Evolutionary conservation across 441 rosid species (phyloP), one percentile per base, ranked within the genome.

Genomic region (Hura crepitans): DNA sequence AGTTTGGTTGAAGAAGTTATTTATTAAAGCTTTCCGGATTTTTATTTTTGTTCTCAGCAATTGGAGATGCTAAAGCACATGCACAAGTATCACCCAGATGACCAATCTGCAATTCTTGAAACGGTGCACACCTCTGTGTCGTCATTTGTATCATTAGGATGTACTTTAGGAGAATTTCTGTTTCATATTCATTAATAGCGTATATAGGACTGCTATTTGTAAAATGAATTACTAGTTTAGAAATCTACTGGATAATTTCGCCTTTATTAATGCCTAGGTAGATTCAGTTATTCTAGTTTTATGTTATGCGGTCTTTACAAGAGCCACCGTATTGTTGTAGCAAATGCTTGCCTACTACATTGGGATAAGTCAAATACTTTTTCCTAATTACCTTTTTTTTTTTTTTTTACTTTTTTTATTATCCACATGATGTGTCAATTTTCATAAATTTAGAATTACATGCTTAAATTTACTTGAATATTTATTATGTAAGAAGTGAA

Each of bases 21-120:
- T 45, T 77, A 62, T 28, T 58, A 31, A 57, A 68, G 51, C 15
- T 43, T 10, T 33, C 18, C 4, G 1, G 4, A 0, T 53, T 11
- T 4, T 68, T 30, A 22, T 27, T 25, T 42, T 20, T 22, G 3
- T 8, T 22, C 10, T 39, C 81, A 90, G 98, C 92, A 94, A 85
- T 80, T 91, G 74, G 96, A 86, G 88, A 90, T 94, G 97, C 86
- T 94, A 6, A 86, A 76, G 61, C 73, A 85, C 72, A 94, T 90
- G 94, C 94, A 89, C 45, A 85, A 80, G 77, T 86, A 78, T 74
- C 81, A 85, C 77, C 74, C 84, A 14, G 89, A 90, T 70, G 90
- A 87, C 45, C 97, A 90, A 71, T 89, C 90, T 69, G 90, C 80
- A 61, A 83, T 92, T 60, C 85, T 92, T 60, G 83, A 84, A 56